Evolutionary conservation across 2,329 filamentous ascomycete species (phyloP).

Genomic region (Trichoderma cornu-damae): DNA sequence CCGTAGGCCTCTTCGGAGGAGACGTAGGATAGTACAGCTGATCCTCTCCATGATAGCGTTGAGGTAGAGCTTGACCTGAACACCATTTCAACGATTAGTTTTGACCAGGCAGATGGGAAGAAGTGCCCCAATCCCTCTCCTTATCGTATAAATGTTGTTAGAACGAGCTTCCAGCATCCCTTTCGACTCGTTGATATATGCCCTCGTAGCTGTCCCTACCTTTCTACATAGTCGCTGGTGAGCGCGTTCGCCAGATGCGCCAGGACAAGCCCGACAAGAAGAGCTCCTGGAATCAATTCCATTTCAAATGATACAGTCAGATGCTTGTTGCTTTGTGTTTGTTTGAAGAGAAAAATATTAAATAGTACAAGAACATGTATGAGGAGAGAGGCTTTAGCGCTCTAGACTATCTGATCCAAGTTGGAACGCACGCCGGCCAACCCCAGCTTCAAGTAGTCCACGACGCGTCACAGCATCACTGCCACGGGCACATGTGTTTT

Average conservation of each 20-base stretch:
- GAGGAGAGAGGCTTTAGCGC: neutral
- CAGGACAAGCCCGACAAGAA: slow-evolving; percentile 9
- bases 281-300: neutral
- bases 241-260: neutral
- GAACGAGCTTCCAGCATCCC: too few species aligned
- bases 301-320: neutral
- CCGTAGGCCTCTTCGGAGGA: neutral
- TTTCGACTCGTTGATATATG: neutral
- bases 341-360: neutral
- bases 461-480: slow-evolving; percentile 3
- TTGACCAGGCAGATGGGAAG: neutral
- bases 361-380: neutral
- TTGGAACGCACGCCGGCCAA: neutral
- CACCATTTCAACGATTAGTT: neutral
- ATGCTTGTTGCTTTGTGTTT: too few species aligned
- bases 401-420: neutral
- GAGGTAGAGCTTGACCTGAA: neutral
- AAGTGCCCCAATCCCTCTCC: neutral
- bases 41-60: slow-evolving; percentile 2
- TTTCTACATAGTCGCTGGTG: neutral
- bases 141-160: too few species aligned
- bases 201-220: neutral
- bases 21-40: neutral
- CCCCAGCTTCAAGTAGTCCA: slow-evolving; percentile 13
- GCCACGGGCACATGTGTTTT: neutral